phyloP scores from a whole-genome alignment of 108 stramenopile species.

The Stephanodiscus minutulus region DNA sequence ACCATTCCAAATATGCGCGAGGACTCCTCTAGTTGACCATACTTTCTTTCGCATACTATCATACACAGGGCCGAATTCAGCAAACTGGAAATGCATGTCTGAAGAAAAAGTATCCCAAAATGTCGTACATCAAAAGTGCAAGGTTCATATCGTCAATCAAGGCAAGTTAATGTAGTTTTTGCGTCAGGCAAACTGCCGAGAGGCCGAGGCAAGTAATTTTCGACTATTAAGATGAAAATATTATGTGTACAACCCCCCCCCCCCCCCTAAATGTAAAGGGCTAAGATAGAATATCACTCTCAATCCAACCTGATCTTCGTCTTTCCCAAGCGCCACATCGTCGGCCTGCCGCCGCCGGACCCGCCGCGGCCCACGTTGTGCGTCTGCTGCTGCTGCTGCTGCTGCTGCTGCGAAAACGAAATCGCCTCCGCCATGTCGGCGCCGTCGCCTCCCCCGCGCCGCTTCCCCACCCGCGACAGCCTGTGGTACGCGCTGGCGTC shows the following conservation, averaged over 20 bases:
- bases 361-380: neutral
- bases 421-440: slow-evolving; percentile 36
- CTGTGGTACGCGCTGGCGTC: slow-evolving; percentile 72
- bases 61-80: slow-evolving; percentile 56
- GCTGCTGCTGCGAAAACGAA: neutral
- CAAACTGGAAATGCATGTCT: slow-evolving; percentile 65
- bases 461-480: slow-evolving; percentile 36
- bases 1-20: neutral
- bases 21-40: neutral
- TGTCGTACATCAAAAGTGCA: slow-evolving; percentile 51
- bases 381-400: neutral
- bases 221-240: neutral
- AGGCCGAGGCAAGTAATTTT: no score
- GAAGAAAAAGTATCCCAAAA: slow-evolving; percentile 61
- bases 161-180: neutral
- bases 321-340: slow-evolving; percentile 42
- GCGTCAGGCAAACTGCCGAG: neutral
- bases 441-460: slow-evolving; percentile 24
- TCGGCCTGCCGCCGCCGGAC: slow-evolving; percentile 7
- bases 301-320: slow-evolving; percentile 45
- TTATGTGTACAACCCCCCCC: no score
- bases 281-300: neutral
- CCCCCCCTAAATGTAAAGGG: neutral
- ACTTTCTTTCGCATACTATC: neutral
- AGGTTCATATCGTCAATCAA: neutral